Base-by-base conservation (phyloP, 2,329 filamentous ascomycete genomes). In the Lachnellula occidentalis region DNA sequence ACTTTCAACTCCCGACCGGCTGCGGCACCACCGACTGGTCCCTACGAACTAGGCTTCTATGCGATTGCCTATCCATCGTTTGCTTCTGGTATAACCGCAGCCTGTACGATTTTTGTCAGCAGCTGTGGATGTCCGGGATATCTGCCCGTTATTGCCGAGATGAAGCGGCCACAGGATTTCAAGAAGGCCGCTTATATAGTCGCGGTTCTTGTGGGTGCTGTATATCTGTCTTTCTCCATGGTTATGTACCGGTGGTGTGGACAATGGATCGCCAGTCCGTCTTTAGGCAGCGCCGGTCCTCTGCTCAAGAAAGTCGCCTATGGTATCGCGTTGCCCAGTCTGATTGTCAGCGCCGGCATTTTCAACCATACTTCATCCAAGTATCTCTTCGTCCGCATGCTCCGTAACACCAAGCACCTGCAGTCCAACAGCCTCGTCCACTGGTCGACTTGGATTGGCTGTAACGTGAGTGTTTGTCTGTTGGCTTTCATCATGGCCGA, bases 181-280 rank as follows among this genome's bases (percentile, higher is more conserved):
- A 75, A 75, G 57, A 83, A 83, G 66, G 76, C 82, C 1, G 72
- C 85, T 1, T 82, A 77, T 62, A 68, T 77, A 4, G 22, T 24
- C 22, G 22, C 22, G 4, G 6, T 24, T 5, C 22, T 24, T 4
- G 22, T 24, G 4, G 22, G 22, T 5, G 22, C 22, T 24, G 22
- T 24, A 2, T 24, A 24, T 5, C 22, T 24, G 22, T 24, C 22
- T 24, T n/a, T 47, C n/a, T 19, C 49, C 8, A n/a, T 51, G 14
- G 78, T 89, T 37, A 83, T 88, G 63, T 90, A 90, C 71, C 75
- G 80, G 55, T 89, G 79, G 63, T 81, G 80, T 5, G 86, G 87
- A 0, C 71, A 74, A 0, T 69, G 74, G 9, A 84, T 90, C 2
- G 74, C 77, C 1, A 84, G 81, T 1, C 87, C 87, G 0, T 86